phyloP scores from a whole-genome alignment of 352 stramenopile species.

The Phytophthora syringae region DNA sequence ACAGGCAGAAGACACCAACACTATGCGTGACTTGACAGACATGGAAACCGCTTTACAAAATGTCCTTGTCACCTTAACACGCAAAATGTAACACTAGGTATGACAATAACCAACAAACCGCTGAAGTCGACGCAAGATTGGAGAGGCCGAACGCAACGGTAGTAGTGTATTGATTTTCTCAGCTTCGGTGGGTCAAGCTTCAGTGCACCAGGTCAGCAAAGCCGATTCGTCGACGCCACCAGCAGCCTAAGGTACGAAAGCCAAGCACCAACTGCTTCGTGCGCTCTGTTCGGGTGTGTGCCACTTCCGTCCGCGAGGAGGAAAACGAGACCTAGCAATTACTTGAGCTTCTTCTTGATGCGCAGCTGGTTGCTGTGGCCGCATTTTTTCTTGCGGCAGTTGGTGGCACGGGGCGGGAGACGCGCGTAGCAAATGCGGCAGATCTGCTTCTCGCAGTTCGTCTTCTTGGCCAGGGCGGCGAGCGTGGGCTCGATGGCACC shows the following conservation, averaged over 20 bases:
- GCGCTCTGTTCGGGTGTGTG: constrained; percentile 21
- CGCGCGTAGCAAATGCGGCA: constrained; percentile 99
- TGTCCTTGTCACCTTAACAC: no score
- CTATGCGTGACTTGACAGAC: no score
- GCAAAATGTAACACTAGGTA: no score
- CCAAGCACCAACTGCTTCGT: constrained; percentile 13
- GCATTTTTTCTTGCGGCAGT: constrained; percentile 99
- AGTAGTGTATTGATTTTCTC: constrained; percentile 41
- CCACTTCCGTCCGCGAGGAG: constrained; percentile 20
- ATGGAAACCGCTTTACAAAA: no score
- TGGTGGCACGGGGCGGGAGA: constrained; percentile 98
- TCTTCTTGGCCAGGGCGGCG: constrained; percentile 98
- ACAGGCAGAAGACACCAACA: no score
- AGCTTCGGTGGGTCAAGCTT: constrained; percentile 13
- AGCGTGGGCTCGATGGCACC: constrained; percentile 97
- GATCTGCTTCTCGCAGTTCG: constrained; percentile 99
- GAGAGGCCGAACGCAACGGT: constrained; percentile 41
- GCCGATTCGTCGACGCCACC: not conserved
- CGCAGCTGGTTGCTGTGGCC: constrained; percentile 99
- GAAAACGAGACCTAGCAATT: constrained; percentile 52
- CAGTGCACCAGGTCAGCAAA: constrained; percentile 23
- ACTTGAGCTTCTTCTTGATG: constrained; percentile 99
- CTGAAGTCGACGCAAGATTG: constrained; percentile 8
- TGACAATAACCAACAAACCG: not conserved
- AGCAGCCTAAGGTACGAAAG: constrained; percentile 8